These are phyloP conservation scores for Starmera dryadoides DNA, from an alignment of 805 yeast genomes.

Conservation along the genomic window DNA sequence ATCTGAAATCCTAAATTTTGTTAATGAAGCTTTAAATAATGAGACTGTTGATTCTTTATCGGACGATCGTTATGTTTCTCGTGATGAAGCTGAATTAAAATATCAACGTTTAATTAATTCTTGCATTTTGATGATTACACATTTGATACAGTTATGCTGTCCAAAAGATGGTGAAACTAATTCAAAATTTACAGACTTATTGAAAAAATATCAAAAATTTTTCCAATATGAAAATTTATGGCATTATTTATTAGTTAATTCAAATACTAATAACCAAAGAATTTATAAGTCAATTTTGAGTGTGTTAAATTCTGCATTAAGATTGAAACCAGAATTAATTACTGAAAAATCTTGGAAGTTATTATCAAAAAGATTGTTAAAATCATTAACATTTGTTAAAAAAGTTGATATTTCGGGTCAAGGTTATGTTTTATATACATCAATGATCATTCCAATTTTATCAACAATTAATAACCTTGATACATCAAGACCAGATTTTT, in stretches of 20 bases:
- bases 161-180: not conserved
- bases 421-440: slow-evolving; percentile 36
- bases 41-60: slow-evolving; percentile 63
- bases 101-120: slow-evolving; percentile 50
- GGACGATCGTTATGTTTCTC: slow-evolving; percentile 63
- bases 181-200: slow-evolving; percentile 7
- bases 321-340: slow-evolving; percentile 13
- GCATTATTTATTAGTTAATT: slow-evolving; percentile 29
- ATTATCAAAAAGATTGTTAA: slow-evolving; percentile 24
- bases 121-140: slow-evolving; percentile 40
- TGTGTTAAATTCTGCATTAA: slow-evolving; percentile 26
- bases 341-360: slow-evolving; percentile 22
- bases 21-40: slow-evolving; percentile 40
- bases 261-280: slow-evolving; percentile 29
- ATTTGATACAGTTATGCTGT: slow-evolving; percentile 19
- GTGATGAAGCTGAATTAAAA: slow-evolving; percentile 60
- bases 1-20: slow-evolving; percentile 46
- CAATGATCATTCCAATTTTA: slow-evolving; percentile 40
- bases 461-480: slow-evolving; percentile 38
- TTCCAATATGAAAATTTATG: slow-evolving; percentile 36
- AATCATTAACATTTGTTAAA: slow-evolving; percentile 23
- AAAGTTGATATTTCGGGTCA: slow-evolving; percentile 19
- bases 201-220: slow-evolving; percentile 25
- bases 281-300: slow-evolving; percentile 35
- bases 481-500: slow-evolving; percentile 40